phyloP scores from a whole-genome alignment of 1,284 basidiomycete species.

The Leccinum discolor region DNA sequence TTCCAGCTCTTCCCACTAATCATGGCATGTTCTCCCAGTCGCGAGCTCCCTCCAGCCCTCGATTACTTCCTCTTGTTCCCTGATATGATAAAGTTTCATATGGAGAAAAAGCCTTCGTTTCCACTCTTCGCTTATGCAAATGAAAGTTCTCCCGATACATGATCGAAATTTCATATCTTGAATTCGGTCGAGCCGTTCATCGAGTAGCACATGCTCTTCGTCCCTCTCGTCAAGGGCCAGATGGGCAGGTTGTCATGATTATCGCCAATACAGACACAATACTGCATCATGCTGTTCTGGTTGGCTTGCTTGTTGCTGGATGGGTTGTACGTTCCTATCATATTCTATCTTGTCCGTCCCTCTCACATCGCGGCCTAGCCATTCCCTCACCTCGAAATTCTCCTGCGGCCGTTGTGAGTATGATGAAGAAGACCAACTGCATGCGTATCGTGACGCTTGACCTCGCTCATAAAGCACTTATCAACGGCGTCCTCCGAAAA shows the following conservation, averaged over 20 bases:
- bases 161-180: conserved; percentile 27
- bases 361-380: conserved; percentile 24
- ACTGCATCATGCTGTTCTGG: conserved; percentile 31
- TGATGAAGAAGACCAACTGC: conserved; percentile 33
- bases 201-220: conserved; percentile 31
- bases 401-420: conserved; percentile 27
- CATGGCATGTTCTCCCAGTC: neutral
- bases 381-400: conserved; percentile 36
- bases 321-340: conserved; percentile 21
- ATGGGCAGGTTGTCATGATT: conserved; percentile 33
- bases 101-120: conserved; percentile 24
- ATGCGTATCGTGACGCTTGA: conserved; percentile 32
- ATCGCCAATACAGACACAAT: conserved; percentile 37
- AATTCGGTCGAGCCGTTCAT: conserved; percentile 36
- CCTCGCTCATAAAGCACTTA: conserved; percentile 23
- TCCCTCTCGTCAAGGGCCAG: conserved; percentile 18
- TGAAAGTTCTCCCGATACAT: conserved; percentile 9
- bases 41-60: conserved; percentile 19
- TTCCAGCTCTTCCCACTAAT: neutral
- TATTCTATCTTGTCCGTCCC: neutral
- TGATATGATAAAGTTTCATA: conserved; percentile 31
- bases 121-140: conserved; percentile 23
- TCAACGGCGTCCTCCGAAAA: conserved; percentile 22
- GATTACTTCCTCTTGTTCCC: conserved; percentile 25
- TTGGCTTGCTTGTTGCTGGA: conserved; percentile 33